These are phyloP conservation scores for Lentinula sp. DNA, from an alignment of 768 basidiomycete genomes.

Conservation along the genomic window DNA sequence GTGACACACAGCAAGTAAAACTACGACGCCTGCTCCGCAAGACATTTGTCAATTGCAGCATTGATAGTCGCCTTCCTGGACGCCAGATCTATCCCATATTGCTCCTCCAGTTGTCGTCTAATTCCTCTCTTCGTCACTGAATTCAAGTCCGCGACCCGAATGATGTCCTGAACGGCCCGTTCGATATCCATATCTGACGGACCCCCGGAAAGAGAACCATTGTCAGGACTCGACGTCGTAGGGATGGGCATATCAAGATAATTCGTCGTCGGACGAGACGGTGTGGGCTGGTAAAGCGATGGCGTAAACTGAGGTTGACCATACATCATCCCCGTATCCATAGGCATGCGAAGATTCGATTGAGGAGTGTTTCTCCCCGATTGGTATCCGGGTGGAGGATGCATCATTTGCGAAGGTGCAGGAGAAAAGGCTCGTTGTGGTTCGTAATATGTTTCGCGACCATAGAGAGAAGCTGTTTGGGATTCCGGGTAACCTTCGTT, in stretches of 20 bases:
- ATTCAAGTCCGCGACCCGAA: constrained; percentile 79
- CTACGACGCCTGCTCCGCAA: constrained; percentile 20
- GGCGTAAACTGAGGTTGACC: constrained; percentile 14
- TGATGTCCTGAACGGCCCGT: constrained; percentile 62
- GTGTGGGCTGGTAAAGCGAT: constrained; percentile 50
- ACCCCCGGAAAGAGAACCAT: constrained; percentile 36
- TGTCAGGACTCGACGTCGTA: constrained; percentile 43
- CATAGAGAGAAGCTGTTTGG: constrained; percentile 74
- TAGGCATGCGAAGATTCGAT: constrained; percentile 26
- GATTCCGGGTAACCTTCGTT: constrained; percentile 77
- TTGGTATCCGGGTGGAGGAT: constrained; percentile 64
- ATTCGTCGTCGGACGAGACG: constrained; percentile 68
- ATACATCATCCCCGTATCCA: constrained; percentile 11
- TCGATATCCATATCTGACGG: constrained; percentile 75
- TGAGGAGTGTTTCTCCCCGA: constrained; percentile 74
- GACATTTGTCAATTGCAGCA: constrained; percentile 64
- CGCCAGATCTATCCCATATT: constrained; percentile 74
- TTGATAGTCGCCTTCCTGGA: constrained; percentile 72
- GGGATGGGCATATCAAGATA: constrained; percentile 74
- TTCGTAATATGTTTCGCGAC: constrained; percentile 85
- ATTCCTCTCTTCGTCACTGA: constrained; percentile 91
- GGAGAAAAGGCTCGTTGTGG: constrained; percentile 63
- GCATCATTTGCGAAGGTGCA: constrained; percentile 54
- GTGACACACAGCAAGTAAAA: background rate
- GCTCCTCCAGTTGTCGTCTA: constrained; percentile 74